phyloP scores from a whole-genome alignment of 352 stramenopile species.

The Phytophthora palmivora region DNA sequence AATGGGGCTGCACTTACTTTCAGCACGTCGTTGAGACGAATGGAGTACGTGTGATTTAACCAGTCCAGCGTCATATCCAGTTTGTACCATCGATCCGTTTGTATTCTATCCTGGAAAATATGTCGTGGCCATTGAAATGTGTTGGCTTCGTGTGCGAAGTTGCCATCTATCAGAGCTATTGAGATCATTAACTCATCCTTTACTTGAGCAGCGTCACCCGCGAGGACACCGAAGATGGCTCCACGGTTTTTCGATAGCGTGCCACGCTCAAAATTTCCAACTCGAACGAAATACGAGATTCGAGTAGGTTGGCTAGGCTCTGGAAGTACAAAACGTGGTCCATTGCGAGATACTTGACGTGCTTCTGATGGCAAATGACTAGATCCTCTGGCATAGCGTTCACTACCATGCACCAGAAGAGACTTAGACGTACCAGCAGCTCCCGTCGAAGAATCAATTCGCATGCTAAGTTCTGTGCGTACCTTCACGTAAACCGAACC shows the following conservation, averaged over 20 bases:
- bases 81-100: conserved; percentile 93
- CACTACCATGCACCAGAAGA: conserved; percentile 61
- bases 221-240: conserved; percentile 65
- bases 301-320: conserved; percentile 45
- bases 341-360: conserved; percentile 45
- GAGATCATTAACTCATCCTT: conserved; percentile 71
- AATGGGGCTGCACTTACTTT: conserved; percentile 74
- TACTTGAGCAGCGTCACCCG: conserved; percentile 24
- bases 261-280: conserved; percentile 53
- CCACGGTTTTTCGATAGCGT: conserved; percentile 60
- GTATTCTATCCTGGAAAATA: conserved; percentile 58
- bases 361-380: conserved; percentile 26
- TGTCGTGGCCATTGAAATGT: conserved; percentile 58
- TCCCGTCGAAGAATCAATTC: conserved; percentile 69
- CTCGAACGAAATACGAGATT: conserved; percentile 82
- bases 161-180: conserved; percentile 68
- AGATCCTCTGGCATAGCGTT: conserved; percentile 44
- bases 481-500: conserved; percentile 59
- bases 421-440: conserved; percentile 77
- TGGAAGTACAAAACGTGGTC: conserved; percentile 54
- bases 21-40: conserved; percentile 93
- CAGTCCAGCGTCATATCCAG: conserved; percentile 94
- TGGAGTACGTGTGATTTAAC: conserved; percentile 75
- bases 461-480: conserved; percentile 50
- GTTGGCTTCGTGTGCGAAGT: conserved; percentile 81